These are phyloP conservation scores for Citrus sinensis DNA, from an alignment of 345 rosid genomes.

Conservation along the genomic window DNA sequence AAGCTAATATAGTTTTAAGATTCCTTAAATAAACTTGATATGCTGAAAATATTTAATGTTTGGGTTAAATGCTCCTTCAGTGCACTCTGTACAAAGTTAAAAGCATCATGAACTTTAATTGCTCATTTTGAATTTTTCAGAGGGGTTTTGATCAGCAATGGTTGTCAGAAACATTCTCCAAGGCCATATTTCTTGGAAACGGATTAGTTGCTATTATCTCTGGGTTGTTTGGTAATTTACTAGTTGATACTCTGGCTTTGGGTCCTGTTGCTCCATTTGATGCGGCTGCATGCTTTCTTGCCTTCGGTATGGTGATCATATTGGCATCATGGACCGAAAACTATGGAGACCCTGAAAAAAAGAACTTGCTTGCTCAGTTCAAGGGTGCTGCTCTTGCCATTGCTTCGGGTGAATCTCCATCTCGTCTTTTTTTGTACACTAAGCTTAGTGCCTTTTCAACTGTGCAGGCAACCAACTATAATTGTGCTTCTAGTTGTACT, in stretches of 20 bases:
- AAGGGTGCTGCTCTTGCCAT: constrained; percentile 65
- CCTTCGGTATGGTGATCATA: constrained; percentile 60
- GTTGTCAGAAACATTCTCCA: constrained; percentile 70
- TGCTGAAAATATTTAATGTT: background rate
- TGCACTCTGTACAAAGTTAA: background rate
- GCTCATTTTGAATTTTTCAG: constrained; percentile 25
- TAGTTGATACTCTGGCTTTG: constrained; percentile 49
- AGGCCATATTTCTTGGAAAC: constrained; percentile 72
- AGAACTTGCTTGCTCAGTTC: constrained; percentile 62
- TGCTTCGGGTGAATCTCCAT: constrained; percentile 50
- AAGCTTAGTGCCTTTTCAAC: background rate
- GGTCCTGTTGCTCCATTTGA: constrained; percentile 78
- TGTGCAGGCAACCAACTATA: background rate
- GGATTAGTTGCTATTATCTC: constrained; percentile 62
- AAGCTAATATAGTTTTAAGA: background rate
- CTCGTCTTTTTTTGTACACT: background rate
- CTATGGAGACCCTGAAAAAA: constrained; percentile 62
- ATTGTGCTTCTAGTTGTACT: background rate
- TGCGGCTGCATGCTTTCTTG: constrained; percentile 72
- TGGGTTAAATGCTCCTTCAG: background rate
- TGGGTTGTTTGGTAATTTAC: constrained; percentile 59
- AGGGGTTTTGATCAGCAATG: constrained; percentile 72
- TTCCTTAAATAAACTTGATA: background rate
- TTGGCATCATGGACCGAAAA: constrained; percentile 62
- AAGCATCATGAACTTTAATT: background rate